Conservation (phyloP, 2,329 filamentous ascomycete genomes). For the Verticillium longisporum region DNA sequence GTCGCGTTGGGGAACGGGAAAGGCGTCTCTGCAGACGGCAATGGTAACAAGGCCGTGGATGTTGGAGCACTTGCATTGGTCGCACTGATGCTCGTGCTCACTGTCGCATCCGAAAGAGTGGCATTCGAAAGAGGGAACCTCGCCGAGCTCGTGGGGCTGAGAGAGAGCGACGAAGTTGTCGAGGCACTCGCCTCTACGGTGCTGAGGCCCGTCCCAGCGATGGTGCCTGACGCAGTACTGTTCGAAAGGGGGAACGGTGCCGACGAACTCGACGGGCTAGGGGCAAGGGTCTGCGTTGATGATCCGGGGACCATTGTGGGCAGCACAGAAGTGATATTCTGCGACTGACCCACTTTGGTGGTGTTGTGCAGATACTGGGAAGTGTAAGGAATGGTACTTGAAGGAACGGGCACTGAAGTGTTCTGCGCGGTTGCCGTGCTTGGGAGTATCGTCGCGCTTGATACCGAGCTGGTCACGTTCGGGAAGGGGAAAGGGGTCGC, state of each 20-base stretch:
- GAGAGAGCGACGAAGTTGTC: no score
- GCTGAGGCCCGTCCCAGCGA: neutral
- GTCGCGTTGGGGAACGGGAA: no score
- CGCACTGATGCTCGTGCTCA: no score
- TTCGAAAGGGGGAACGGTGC: neutral
- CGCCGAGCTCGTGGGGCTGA: no score
- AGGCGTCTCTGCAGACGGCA: no score
- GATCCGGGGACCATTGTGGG: neutral
- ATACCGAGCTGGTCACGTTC: neutral
- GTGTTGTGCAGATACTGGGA: neutral
- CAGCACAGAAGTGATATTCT: neutral
- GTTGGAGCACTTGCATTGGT: no score
- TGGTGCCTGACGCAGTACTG: neutral
- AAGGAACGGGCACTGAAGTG: no score
- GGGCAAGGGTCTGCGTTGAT: neutral
- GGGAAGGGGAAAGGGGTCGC: neutral
- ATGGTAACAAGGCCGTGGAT: no score
- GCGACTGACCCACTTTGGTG: neutral
- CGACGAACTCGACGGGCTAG: neutral
- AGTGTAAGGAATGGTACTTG: no score
- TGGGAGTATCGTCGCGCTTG: neutral
- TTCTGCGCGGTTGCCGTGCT: neutral
- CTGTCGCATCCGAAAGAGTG: no score
- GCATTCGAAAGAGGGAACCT: no score
- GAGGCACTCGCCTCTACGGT: no score